Conservation (phyloP, 2,329 filamentous ascomycete species). For the Sporothrix luriei region DNA sequence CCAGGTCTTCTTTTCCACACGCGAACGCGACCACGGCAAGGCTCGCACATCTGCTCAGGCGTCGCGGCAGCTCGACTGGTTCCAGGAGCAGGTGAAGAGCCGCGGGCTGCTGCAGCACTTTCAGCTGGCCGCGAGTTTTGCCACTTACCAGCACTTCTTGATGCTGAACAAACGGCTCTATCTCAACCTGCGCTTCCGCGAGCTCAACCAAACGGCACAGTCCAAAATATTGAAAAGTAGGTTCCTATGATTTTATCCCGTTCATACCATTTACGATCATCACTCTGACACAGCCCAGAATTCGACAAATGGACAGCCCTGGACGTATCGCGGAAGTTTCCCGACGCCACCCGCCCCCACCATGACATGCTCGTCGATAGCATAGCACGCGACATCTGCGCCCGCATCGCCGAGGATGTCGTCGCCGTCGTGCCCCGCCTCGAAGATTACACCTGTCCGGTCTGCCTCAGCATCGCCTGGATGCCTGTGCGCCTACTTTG, state of each 20-base stretch:
- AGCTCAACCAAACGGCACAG: constrained; percentile 77
- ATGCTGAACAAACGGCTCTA: constrained; percentile 74
- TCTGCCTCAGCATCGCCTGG: constrained; percentile 79
- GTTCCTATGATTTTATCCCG: too few species aligned
- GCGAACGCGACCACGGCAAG: constrained; percentile 67
- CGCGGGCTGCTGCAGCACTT: constrained; percentile 63
- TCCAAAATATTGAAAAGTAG: constrained; percentile 82
- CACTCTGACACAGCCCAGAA: constrained; percentile 52
- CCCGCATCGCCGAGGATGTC: constrained; percentile 71
- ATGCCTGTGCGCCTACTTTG: constrained; percentile 77
- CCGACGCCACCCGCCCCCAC: constrained; percentile 52
- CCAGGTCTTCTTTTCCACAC: constrained; percentile 78
- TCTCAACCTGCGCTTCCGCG: constrained; percentile 79
- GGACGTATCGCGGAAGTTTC: constrained; percentile 66
- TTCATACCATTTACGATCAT: too few species aligned
- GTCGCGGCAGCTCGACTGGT: constrained; percentile 68
- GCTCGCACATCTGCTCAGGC: constrained; percentile 67
- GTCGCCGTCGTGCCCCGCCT: constrained; percentile 75
- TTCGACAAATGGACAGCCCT: constrained; percentile 85
- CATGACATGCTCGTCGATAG: constrained; percentile 66
- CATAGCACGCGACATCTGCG: constrained; percentile 75
- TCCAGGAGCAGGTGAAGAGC: constrained; percentile 67
- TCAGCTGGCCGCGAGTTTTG: constrained; percentile 65
- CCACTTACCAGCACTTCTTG: constrained; percentile 69
- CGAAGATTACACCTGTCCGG: constrained; percentile 81